These are phyloP conservation scores for Eucalyptus camaldulensis DNA, from an alignment of 345 rosid genomes.

Conservation along the genomic window DNA sequence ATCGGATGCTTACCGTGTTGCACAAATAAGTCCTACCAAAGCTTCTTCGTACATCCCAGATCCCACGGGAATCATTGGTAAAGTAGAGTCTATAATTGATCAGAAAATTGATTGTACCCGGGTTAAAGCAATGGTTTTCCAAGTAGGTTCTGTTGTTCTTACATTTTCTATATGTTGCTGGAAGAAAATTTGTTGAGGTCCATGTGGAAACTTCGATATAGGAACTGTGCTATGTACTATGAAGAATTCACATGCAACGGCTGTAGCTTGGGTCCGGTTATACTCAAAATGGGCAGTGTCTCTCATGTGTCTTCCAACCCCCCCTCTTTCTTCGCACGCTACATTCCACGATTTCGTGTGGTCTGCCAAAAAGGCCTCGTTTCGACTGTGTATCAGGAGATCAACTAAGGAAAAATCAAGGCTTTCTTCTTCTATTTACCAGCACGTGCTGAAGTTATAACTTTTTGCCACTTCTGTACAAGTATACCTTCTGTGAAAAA, in stretches of 20 bases:
- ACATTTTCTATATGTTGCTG: not conserved
- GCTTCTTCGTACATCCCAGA: not conserved
- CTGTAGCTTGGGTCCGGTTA: not conserved
- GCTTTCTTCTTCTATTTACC: not conserved
- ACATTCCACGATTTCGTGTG: not conserved
- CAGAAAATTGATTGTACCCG: not conserved
- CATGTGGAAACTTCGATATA: not conserved
- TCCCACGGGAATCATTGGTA: not conserved
- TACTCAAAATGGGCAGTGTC: not conserved
- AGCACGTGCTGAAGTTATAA: not conserved
- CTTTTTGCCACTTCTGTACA: not conserved
- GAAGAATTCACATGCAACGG: not conserved
- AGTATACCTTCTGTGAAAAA: not conserved
- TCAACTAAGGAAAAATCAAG: not conserved
- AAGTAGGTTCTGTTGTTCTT: not conserved
- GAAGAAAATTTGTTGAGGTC: not conserved
- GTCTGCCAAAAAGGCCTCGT: not conserved
- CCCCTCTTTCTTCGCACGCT: not conserved
- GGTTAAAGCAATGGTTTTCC: not conserved
- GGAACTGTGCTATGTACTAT: not conserved
- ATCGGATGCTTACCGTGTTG: not conserved
- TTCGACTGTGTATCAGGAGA: not conserved
- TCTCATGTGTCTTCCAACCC: not conserved
- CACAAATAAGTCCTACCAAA: not conserved
- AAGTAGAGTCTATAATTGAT: not conserved